These are phyloP conservation scores for Skeletonema grethae DNA, from an alignment of 108 stramenopile species.

Conservation along the genomic window DNA sequence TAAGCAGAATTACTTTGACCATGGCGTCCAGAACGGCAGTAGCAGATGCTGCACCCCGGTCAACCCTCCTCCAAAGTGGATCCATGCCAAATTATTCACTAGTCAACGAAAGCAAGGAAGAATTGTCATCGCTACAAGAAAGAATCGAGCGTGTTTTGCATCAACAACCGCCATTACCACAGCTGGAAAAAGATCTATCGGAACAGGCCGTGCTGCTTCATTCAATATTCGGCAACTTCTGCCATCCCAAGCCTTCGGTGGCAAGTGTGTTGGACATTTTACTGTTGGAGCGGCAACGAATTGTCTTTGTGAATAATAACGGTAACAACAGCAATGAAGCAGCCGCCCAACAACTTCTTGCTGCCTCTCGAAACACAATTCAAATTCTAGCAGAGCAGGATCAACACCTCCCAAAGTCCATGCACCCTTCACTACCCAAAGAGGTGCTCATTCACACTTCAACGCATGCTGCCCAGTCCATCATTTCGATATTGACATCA, in stretches of 20 bases:
- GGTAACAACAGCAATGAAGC: background rate
- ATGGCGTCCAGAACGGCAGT: slow-evolving; percentile 6
- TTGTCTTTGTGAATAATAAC: slow-evolving; percentile 11
- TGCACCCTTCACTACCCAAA: slow-evolving; percentile 10
- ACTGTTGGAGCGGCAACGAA: slow-evolving; percentile 33
- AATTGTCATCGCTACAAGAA: slow-evolving; percentile 8
- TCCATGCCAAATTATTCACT: slow-evolving; percentile 27
- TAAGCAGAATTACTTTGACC: background rate
- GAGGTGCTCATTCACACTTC: slow-evolving; percentile 29
- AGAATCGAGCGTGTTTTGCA: background rate
- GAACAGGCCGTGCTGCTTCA: slow-evolving; percentile 41
- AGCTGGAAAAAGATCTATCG: background rate
- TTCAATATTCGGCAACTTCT: slow-evolving; percentile 62
- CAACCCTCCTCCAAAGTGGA: slow-evolving; percentile 27
- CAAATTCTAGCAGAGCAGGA: background rate
- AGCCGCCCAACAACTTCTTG: background rate
- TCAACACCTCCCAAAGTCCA: background rate
- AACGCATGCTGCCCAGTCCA: slow-evolving; percentile 11
- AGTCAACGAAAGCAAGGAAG: slow-evolving; percentile 6
- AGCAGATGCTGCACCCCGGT: background rate
- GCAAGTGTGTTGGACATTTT: slow-evolving; percentile 43
- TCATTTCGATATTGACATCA: slow-evolving; percentile 22
- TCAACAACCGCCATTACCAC: background rate
- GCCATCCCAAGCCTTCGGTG: slow-evolving; percentile 49
- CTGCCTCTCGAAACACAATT: too few relatives aligned